Conservation (phyloP, 768 basidiomycete species). For the Suillus variegatus region DNA sequence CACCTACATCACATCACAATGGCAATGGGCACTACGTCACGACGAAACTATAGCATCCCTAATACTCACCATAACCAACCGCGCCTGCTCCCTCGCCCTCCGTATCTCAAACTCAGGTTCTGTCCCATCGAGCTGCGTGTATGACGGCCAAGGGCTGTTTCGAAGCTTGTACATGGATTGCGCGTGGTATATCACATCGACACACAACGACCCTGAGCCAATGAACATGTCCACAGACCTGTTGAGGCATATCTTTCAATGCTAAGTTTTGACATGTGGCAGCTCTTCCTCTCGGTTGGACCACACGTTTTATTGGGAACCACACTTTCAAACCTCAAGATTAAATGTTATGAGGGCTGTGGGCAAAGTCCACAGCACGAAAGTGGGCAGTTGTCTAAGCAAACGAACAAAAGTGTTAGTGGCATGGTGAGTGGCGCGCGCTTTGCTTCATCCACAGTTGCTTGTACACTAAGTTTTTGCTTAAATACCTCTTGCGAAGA, state of each 20-base stretch:
- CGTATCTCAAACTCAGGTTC: conserved; percentile 25
- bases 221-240: not conserved
- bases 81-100: conserved; percentile 24
- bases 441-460: not conserved
- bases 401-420: not conserved
- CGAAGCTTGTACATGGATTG: conserved; percentile 17
- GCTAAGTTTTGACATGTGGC: too few relatives aligned
- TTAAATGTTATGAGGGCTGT: not conserved
- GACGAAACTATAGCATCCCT: not conserved
- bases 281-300: not conserved
- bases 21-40: conserved; percentile 4
- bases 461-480: not conserved
- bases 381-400: not conserved
- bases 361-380: not conserved
- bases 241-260: too few relatives aligned
- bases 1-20: conserved; percentile 17
- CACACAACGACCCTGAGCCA: too few relatives aligned
- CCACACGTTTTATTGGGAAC: not conserved
- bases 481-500: not conserved
- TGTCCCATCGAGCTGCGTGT: conserved; percentile 8
- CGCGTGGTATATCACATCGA: conserved; percentile 4
- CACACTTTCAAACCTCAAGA: not conserved
- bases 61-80: conserved; percentile 24
- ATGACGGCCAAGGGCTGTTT: conserved; percentile 8
- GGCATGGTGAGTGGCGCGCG: not conserved